Evolutionary conservation across 495 filamentous ascomycete species (phyloP).

Genomic region (Clohesyomyces aquaticus): DNA sequence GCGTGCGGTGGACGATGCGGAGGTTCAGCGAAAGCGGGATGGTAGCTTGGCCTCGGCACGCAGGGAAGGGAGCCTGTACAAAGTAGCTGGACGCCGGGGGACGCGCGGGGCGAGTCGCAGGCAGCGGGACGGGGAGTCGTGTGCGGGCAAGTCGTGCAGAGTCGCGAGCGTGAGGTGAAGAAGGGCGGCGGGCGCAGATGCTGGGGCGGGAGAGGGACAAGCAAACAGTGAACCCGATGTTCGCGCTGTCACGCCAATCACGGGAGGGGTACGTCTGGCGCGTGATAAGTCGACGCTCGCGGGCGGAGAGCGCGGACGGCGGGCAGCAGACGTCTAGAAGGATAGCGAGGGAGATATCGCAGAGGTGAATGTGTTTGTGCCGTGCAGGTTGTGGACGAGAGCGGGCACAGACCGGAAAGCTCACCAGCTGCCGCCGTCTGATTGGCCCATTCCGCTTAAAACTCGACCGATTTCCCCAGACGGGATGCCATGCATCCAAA

Average conservation of each 20-base stretch:
- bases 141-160: constrained; percentile 1
- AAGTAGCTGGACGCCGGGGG: not conserved
- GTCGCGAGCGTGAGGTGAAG: constrained; percentile 7
- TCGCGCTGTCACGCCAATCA: constrained; percentile 22
- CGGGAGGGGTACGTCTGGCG: constrained; percentile 25
- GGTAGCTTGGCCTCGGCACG: constrained; percentile 16
- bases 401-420: constrained; percentile 3
- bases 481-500: not conserved
- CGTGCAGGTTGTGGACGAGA: not conserved
- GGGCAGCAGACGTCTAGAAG: not conserved
- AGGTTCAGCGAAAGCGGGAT: constrained; percentile 2
- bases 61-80: not conserved
- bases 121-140: not conserved
- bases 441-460: not conserved
- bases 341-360: not conserved
- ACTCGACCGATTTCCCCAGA: not conserved
- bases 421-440: not conserved
- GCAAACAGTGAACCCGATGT: constrained; percentile 13
- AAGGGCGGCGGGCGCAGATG: constrained; percentile 1
- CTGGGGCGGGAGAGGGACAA: constrained; percentile 13
- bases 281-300: constrained; percentile 20
- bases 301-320: no score
- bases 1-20: constrained; percentile 21
- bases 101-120: not conserved
- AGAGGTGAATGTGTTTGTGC: not conserved